These are phyloP conservation scores for Daldinia eschscholtzii DNA, from an alignment of 2,329 filamentous ascomycete species.

Conservation along the genomic window DNA sequence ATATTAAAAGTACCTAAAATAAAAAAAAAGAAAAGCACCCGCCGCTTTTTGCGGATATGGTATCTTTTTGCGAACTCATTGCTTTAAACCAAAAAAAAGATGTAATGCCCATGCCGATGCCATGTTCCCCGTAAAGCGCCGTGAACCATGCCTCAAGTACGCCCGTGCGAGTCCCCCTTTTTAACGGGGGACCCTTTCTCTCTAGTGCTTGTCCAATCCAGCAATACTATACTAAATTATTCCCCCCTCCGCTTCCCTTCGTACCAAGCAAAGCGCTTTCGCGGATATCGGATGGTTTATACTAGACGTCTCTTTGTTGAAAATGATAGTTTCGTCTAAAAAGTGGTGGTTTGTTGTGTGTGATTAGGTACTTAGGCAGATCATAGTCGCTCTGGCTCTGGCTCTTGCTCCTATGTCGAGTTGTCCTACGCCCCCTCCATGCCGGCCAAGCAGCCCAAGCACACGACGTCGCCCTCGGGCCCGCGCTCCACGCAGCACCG, in stretches of 20 bases:
- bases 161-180: neutral
- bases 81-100: conserved; percentile 10
- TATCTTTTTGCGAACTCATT: conserved; percentile 29
- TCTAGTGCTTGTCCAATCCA: neutral
- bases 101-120: conserved; percentile 25
- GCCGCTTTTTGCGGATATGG: conserved; percentile 13
- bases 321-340: neutral
- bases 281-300: neutral
- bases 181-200: neutral
- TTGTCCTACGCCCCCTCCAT: conserved; percentile 56
- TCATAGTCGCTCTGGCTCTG: neutral
- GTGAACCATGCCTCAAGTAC: conserved; percentile 9
- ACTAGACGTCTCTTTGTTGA: neutral
- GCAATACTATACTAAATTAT: neutral
- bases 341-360: too few relatives aligned
- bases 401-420: conserved; percentile 17
- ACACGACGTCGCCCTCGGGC: conserved; percentile 73
- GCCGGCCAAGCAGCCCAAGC: conserved; percentile 70
- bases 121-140: conserved; percentile 9
- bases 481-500: conserved; percentile 76
- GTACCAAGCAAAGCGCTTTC: too few relatives aligned
- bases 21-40: conserved; percentile 4
- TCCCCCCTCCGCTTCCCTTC: neutral
- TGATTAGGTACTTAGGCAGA: neutral
- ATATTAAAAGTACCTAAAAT: neutral